Evolutionary conservation across 2,329 filamentous ascomycete genomes (phyloP).

Genomic region (Epichloe elymi): DNA sequence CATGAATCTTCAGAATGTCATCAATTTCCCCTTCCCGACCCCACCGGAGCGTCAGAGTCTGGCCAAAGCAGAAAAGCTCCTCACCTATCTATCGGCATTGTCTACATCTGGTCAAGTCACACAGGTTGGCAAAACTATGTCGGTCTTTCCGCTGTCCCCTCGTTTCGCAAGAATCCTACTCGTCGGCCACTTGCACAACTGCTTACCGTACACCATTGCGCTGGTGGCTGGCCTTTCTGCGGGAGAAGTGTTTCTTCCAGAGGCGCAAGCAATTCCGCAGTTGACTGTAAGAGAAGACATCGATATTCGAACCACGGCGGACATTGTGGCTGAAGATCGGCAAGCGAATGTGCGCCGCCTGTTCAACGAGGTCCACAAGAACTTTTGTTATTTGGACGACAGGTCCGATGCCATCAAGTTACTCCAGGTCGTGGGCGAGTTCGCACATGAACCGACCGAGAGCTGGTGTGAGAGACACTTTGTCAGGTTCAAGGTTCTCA

Average conservation of each 20-base stretch:
- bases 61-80: constrained; percentile 69
- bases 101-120: constrained; percentile 62
- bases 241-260: constrained; percentile 73
- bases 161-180: constrained; percentile 87
- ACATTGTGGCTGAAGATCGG: constrained; percentile 58
- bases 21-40: constrained; percentile 90
- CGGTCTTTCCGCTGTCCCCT: constrained; percentile 79
- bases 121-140: constrained; percentile 65
- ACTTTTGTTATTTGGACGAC: constrained; percentile 70
- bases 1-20: constrained; percentile 81
- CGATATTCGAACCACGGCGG: constrained; percentile 47
- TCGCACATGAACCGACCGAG: constrained; percentile 59
- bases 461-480: constrained; percentile 73
- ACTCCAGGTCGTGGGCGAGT: constrained; percentile 77
- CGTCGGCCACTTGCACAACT: constrained; percentile 69
- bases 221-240: constrained; percentile 81
- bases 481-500: constrained; percentile 74
- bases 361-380: constrained; percentile 60
- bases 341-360: constrained; percentile 48
- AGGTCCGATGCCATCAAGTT: constrained; percentile 81
- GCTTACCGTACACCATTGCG: constrained; percentile 74
- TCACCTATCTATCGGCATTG: constrained; percentile 76
- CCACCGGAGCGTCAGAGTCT: constrained; percentile 67
- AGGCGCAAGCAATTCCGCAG: constrained; percentile 59
- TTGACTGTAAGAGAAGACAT: constrained; percentile 33